Conservation (phyloP, 1,284 basidiomycete species). For the Cryptococcus maquisensis region DNA sequence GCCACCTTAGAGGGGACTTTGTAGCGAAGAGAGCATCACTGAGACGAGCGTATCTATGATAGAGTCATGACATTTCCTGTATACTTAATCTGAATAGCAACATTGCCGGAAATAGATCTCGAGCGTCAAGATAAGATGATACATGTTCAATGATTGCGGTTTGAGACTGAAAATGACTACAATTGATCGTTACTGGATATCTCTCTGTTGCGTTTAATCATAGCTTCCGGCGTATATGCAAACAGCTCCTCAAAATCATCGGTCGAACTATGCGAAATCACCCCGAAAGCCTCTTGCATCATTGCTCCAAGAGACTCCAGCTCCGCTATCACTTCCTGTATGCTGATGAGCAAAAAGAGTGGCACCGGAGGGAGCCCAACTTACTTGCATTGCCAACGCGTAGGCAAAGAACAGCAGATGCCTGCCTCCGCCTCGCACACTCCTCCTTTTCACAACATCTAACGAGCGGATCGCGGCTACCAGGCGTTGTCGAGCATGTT, state of each 20-base stretch:
- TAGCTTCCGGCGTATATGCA: slow-evolving; percentile 1
- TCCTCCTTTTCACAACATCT: slow-evolving; percentile 65
- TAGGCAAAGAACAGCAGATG: slow-evolving; percentile 92
- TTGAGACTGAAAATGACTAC: slow-evolving; percentile 55
- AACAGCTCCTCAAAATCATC: slow-evolving; percentile 69
- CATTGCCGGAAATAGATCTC: no score
- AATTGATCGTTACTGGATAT: slow-evolving; percentile 50
- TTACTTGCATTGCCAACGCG: slow-evolving; percentile 72
- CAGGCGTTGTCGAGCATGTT: slow-evolving; percentile 70
- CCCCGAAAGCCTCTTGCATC: slow-evolving; percentile 81
- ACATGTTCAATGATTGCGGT: no score
- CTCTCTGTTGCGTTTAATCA: not conserved
- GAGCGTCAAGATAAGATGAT: no score
- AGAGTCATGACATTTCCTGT: no score
- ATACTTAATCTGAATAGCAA: no score
- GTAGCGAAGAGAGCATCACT: no score
- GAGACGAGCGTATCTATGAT: no score
- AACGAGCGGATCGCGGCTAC: slow-evolving; percentile 77
- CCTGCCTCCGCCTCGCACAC: slow-evolving; percentile 61
- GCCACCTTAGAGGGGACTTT: no score
- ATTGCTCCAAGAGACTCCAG: slow-evolving; percentile 71
- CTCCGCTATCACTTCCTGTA: slow-evolving; percentile 72
- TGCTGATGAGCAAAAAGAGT: not conserved
- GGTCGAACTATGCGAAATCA: slow-evolving; percentile 61
- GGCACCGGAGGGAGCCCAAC: slow-evolving; percentile 5